Evolutionary conservation across 2,329 filamentous ascomycete genomes (phyloP), one percentile per base, ranked within the genome.

Genomic region (Ascochyta koolunga): DNA sequence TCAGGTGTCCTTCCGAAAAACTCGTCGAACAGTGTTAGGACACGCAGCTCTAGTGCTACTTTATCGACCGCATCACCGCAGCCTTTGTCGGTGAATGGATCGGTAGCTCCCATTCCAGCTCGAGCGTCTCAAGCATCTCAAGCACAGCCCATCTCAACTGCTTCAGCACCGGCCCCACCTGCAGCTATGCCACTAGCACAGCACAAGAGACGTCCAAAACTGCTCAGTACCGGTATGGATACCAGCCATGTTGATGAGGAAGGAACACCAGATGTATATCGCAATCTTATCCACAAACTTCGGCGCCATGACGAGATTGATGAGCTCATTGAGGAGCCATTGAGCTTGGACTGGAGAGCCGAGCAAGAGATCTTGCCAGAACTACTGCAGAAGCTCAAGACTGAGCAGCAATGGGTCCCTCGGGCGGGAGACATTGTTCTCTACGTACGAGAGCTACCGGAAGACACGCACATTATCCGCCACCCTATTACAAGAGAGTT

Each of bases 351-450:
- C 59, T 87, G 84, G 84, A 72, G 79, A 32, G 77, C 80, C 0
- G 81, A 83, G 37, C 75, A 79, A 16, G 67, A 78, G 4, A 64
- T 70, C 5, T 69, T 85, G 0, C 67, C 73, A 0, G 62, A 72
- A 2, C 64, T 78, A 16, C 67, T 86, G 0, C 68, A 74, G 5
- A 75, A 75, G 8, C 65, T 81, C 15, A 68, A 69, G 4, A 59
- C 78, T 8, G 76, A 81, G 38, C 76, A 80, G 2, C 75, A 79
- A 2, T 86, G 81, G 64, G 61, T 82, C 1, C 84, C 85, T 2
- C 78, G 85, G 2, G 60, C 74, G 0, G 84, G 83, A 1, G 85
- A 87, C 54, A 66, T 86, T 3, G 83, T 87, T 0, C 72, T 87
- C 0, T 86, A 82, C 38, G 68, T 77, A 1, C 71, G 79, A 10